Conservation (phyloP, 768 basidiomycete species). For the Hericium alpestre region DNA sequence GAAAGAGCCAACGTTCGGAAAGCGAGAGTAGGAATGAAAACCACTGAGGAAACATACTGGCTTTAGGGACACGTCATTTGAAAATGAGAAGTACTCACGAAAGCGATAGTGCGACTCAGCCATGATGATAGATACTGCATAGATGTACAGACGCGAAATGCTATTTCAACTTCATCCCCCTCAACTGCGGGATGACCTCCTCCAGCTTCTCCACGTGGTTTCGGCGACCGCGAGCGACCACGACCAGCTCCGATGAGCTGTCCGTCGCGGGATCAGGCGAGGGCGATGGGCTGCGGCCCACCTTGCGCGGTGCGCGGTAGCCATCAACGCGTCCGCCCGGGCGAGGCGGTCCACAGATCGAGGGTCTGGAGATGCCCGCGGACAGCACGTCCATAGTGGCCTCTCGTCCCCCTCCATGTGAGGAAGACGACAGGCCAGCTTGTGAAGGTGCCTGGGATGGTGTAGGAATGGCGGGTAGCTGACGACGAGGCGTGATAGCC, state of each 20-base stretch:
- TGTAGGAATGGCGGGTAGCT: neutral
- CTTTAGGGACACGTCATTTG: neutral
- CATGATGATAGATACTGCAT: neutral
- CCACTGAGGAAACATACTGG: neutral
- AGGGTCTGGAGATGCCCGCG: neutral
- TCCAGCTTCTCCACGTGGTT: neutral
- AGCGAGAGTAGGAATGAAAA: neutral
- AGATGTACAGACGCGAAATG: neutral
- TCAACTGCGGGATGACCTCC: conserved; percentile 1
- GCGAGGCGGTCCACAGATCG: neutral
- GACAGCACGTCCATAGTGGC: neutral
- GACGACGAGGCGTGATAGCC: neutral
- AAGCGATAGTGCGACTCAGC: neutral
- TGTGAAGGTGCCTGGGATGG: neutral
- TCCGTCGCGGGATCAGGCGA: neutral
- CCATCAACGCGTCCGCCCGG: neutral
- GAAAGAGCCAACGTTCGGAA: neutral
- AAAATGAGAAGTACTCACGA: neutral
- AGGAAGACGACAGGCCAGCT: neutral
- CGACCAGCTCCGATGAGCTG: neutral
- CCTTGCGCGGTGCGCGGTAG: neutral
- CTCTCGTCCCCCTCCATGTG: neutral
- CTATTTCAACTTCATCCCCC: neutral
- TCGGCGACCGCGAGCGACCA: neutral
- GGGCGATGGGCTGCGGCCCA: neutral